These are phyloP conservation scores for Puccinia hordei DNA, from an alignment of 1,284 basidiomycete genomes.

Conservation along the genomic window DNA sequence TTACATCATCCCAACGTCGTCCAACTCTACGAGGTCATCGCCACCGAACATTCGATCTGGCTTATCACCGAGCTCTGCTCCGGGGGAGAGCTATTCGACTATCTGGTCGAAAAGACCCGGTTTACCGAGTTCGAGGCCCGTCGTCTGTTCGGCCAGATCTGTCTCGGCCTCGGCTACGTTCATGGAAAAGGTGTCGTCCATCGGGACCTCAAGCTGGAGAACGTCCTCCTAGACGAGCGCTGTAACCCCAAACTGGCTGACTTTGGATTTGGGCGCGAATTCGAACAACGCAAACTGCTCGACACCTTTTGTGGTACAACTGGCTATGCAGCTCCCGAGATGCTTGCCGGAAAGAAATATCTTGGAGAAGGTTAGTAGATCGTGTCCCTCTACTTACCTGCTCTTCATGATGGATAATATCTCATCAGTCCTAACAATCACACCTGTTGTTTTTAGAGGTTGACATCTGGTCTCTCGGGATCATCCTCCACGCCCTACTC, in stretches of 20 bases:
- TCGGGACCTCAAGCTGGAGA: constrained; percentile 96
- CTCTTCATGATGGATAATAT: constrained; percentile 69
- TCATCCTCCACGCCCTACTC: constrained; percentile 89
- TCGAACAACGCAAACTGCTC: constrained; percentile 71
- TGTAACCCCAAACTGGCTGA: constrained; percentile 95
- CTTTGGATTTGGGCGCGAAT: constrained; percentile 97
- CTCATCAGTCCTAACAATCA: constrained; percentile 80
- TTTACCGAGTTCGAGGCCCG: constrained; percentile 78
- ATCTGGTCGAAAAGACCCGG: constrained; percentile 80
- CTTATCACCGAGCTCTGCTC: constrained; percentile 96
- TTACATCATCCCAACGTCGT: constrained; percentile 95
- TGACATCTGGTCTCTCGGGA: constrained; percentile 98
- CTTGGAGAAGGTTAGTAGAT: constrained; percentile 71
- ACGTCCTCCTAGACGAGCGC: constrained; percentile 79
- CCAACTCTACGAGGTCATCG: constrained; percentile 91
- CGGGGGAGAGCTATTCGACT: constrained; percentile 95
- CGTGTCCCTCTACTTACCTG: not conserved
- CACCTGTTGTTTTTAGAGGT: constrained; percentile 89
- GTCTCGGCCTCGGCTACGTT: constrained; percentile 90
- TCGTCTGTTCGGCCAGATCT: constrained; percentile 93
- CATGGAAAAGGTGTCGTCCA: constrained; percentile 97
- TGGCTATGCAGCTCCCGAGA: constrained; percentile 97
- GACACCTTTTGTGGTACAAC: constrained; percentile 97
- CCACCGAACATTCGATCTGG: constrained; percentile 84
- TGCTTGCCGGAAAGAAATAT: constrained; percentile 87